Base-by-base conservation (phyloP, 2,329 filamentous ascomycete species). In the Colletotrichum viniferum region DNA sequence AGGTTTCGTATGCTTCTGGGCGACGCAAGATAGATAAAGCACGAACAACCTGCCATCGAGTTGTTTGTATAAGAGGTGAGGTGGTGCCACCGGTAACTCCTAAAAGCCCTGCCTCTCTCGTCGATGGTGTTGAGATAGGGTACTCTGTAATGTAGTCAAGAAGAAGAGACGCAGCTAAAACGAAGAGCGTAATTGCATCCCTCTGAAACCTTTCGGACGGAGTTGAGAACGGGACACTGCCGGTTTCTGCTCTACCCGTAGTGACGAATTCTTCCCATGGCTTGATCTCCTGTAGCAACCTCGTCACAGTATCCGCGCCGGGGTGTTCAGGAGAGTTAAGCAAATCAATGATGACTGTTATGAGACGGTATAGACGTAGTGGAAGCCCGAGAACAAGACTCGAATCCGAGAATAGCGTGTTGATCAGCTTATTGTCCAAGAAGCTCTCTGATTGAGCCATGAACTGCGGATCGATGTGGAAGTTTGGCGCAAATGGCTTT, bases 211-310 rank as follows among this genome's bases (percentile, higher is more conserved):
- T 2, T 55, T 28, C 26, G 13, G 14, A 3, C 0, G 21, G 32
- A 16, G 34, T 6, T 2, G 28, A 1, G 0, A n/a, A 36, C 9
- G 4, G 14, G 8, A 3, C 2, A 12, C 13, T 12, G 5, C 21
- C 18, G 13, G 0, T 21, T 14, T 24, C 13, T 14, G n/a, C 4
- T 5, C 1, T 24, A 8, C 8, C 2, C 21, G 28, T 0, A 16
- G 52, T 30, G 0, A 28, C 10, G 8, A 61, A 34, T 21, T 61
- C 26, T 21, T 61, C 58, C 58, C 58, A 61, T 10, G 58, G 58
- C 30, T 10, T 56, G 24, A 67, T 56, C 2, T 56, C 43, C 43
- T 55, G 26, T 12, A 43, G 18, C 8, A 67, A 1, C 0, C 43
- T 1, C 1, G 26, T 24, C 13, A 34, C 24, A 3, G 38, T 28